These are phyloP conservation scores for Ehretia macrophylla DNA, from an alignment of 257 asterid species.

Conservation along the genomic window DNA sequence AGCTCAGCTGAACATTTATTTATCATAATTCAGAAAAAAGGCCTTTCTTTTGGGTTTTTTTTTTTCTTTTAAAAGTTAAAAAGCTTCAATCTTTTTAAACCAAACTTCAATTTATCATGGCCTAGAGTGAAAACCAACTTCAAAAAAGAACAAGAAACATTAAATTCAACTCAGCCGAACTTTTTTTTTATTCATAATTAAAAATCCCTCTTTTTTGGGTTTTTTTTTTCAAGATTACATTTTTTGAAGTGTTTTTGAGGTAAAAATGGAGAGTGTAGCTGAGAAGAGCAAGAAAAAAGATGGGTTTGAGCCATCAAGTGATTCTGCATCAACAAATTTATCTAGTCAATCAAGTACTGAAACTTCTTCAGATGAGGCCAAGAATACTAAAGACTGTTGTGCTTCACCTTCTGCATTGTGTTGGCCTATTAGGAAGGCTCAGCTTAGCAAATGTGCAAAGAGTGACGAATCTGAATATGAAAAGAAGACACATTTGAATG, in stretches of 20 bases:
- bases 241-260: conserved; percentile 27
- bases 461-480: conserved; percentile 13
- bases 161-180: no score
- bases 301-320: conserved; percentile 33
- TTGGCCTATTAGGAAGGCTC: conserved; percentile 56
- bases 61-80: no score
- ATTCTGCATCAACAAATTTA: conserved; percentile 37
- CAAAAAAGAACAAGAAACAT: not conserved
- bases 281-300: conserved; percentile 33
- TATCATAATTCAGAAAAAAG: no score
- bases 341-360: conserved; percentile 46
- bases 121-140: no score
- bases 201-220: not conserved
- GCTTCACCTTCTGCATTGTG: conserved; percentile 36
- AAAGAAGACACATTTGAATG: no score
- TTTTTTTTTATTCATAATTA: not conserved
- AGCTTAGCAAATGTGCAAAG: conserved; percentile 27
- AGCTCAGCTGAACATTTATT: no score
- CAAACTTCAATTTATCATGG: no score
- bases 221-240: not conserved
- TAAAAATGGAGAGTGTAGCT: conserved; percentile 42
- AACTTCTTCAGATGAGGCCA: conserved; percentile 27
- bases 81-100: no score
- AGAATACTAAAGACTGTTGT: conserved; percentile 8
- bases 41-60: no score